A percentile compares a stretch with the other conserved stretches of the same genome.
phyloP scores from a whole-genome alignment of 129 eudicot species.

The Flaveria sonorensis region DNA sequence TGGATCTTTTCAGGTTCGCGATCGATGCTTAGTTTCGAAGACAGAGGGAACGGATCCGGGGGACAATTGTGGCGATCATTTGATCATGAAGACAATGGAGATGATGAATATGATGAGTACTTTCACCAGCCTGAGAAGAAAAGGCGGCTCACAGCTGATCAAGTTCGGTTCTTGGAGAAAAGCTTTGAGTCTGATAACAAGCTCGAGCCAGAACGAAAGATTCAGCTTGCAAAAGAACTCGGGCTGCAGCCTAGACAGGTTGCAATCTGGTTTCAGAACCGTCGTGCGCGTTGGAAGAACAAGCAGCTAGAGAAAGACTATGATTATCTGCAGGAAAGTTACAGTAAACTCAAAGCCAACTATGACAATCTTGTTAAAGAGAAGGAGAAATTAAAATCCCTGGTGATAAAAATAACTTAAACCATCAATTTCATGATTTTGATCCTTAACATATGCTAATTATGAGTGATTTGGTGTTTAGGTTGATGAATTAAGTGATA shows the following conservation, averaged over 20 bases:
- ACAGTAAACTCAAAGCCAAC: constrained; percentile 63
- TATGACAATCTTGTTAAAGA: constrained; percentile 71
- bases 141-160: constrained; percentile 70
- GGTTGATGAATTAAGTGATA: constrained; percentile 63
- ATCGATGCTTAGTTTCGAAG: constrained; percentile 79
- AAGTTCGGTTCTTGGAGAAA: constrained; percentile 82
- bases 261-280: constrained; percentile 93
- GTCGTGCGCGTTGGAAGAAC: constrained; percentile 89
- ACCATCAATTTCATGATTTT: neutral
- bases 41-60: constrained; percentile 42
- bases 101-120: constrained; percentile 76
- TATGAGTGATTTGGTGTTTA: constrained; percentile 18
- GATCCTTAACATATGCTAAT: neutral
- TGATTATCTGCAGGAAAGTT: constrained; percentile 66
- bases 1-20: constrained; percentile 53
- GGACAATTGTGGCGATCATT: constrained; percentile 46
- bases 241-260: constrained; percentile 92
- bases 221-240: constrained; percentile 89
- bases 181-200: constrained; percentile 84
- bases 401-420: constrained; percentile 43
- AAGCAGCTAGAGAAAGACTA: constrained; percentile 76
- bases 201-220: constrained; percentile 88
- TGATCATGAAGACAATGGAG: constrained; percentile 63
- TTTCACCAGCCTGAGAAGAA: constrained; percentile 84
- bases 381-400: constrained; percentile 69